A percentile compares a stretch with the other conserved stretches of the same genome.
phyloP scores from a whole-genome alignment of 352 stramenopile genomes.

The Pythium dissotocum region DNA sequence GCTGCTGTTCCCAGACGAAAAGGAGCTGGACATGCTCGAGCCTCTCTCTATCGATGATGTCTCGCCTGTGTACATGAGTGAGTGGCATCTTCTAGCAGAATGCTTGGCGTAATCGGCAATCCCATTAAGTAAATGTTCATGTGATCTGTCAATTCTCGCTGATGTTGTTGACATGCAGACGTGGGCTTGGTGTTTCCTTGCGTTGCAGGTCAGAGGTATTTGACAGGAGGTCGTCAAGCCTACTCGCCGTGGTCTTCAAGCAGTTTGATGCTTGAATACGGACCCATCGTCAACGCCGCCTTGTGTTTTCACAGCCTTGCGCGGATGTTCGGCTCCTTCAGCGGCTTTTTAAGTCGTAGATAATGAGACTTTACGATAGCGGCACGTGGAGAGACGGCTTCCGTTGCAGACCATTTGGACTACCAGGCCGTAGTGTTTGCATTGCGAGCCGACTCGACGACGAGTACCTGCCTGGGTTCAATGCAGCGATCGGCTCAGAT shows the following conservation, averaged over 20 bases:
- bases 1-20: slow-evolving; percentile 7
- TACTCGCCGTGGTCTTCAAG: too few species aligned
- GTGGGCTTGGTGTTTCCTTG: too few species aligned
- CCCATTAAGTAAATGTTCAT: too few species aligned
- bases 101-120: slow-evolving; percentile 3
- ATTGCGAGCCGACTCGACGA: not conserved
- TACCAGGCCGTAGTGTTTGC: not conserved
- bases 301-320: too few species aligned
- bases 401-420: not conserved
- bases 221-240: too few species aligned
- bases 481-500: not conserved
- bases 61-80: not conserved
- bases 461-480: not conserved
- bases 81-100: slow-evolving; percentile 8
- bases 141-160: too few species aligned
- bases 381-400: slow-evolving; percentile 18
- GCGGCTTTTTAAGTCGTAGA: too few species aligned
- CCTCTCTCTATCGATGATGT: not conserved
- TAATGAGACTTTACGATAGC: not conserved
- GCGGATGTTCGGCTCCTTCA: too few species aligned
- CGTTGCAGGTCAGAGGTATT: too few species aligned
- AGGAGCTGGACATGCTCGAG: not conserved
- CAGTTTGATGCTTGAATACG: too few species aligned
- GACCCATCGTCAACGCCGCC: too few species aligned
- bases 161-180: too few species aligned